A percentile compares a stretch with the other conserved stretches of the same genome.
phyloP scores from a whole-genome alignment of 164 flowering plant species.

The Buxus sempervirens region DNA sequence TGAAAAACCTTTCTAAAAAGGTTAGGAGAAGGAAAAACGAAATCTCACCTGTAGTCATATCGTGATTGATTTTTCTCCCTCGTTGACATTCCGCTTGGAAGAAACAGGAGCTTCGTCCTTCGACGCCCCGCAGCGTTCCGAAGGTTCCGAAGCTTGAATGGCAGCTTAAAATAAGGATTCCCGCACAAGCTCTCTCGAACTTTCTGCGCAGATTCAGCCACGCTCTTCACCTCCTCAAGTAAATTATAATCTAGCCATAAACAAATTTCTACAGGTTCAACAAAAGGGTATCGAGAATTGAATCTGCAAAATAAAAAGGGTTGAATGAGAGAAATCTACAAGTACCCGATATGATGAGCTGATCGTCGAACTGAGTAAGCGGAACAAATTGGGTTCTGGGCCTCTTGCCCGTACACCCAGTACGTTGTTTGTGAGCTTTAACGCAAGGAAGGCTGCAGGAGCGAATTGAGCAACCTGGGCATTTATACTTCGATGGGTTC shows the following conservation, averaged over 20 bases:
- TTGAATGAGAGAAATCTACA: not conserved
- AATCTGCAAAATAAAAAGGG: not conserved
- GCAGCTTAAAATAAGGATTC: conserved; percentile 33
- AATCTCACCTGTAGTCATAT: conserved; percentile 41
- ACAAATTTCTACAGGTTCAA: not conserved
- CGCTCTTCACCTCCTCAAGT: conserved; percentile 73
- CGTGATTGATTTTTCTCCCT: conserved; percentile 59
- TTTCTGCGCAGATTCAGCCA: conserved; percentile 69
- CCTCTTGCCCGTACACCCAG: not conserved
- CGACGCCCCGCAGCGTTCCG: conserved; percentile 47
- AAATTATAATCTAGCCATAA: conserved; percentile 52
- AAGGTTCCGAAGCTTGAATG: conserved; percentile 38
- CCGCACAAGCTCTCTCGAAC: conserved; percentile 40
- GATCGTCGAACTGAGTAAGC: not conserved
- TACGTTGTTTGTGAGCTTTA: not conserved
- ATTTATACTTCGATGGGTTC: not conserved
- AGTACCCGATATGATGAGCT: not conserved
- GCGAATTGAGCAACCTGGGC: not conserved
- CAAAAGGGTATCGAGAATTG: not conserved
- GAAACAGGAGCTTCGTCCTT: conserved; percentile 47
- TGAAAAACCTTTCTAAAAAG: not conserved
- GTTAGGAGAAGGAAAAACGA: no score
- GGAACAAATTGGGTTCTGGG: not conserved
- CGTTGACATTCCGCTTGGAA: conserved; percentile 65
- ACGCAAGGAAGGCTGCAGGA: not conserved